These are phyloP conservation scores for Aspergillus candidus DNA, from an alignment of 2,329 filamentous ascomycete species.

Conservation along the genomic window DNA sequence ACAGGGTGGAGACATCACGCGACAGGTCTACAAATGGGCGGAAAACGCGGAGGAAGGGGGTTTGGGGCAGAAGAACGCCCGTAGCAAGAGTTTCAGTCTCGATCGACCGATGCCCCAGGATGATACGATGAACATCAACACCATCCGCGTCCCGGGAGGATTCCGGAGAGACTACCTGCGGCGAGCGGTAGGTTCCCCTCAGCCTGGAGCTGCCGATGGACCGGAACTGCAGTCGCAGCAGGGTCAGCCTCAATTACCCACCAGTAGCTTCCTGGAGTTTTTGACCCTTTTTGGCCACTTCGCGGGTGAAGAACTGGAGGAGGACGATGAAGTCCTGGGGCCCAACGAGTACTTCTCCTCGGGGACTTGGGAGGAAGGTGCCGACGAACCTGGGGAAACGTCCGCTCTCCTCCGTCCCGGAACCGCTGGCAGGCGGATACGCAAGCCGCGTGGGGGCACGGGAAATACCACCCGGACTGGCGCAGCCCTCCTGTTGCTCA, in stretches of 20 bases:
- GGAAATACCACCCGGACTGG: constrained; percentile 74
- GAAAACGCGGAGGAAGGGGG: constrained; percentile 72
- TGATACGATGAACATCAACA: constrained; percentile 76
- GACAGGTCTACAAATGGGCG: constrained; percentile 94
- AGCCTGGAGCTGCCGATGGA: constrained; percentile 35
- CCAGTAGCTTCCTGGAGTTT: constrained; percentile 93
- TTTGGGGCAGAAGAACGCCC: constrained; percentile 54
- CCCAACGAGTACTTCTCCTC: constrained; percentile 91
- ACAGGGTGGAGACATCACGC: constrained; percentile 89
- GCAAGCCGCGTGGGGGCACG: constrained; percentile 65
- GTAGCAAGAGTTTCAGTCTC: constrained; percentile 83
- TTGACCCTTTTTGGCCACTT: constrained; percentile 94
- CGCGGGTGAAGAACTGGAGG: constrained; percentile 90
- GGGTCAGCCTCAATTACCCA: constrained; percentile 62
- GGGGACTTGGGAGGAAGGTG: constrained; percentile 58
- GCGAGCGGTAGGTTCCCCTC: constrained; percentile 63
- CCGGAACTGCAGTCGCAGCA: constrained; percentile 32
- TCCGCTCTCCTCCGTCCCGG: constrained; percentile 68
- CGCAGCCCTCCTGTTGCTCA: constrained; percentile 79
- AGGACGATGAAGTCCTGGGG: constrained; percentile 83
- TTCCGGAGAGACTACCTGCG: constrained; percentile 88
- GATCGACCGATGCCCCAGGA: constrained; percentile 71
- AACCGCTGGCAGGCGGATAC: constrained; percentile 64
- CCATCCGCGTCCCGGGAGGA: constrained; percentile 88
- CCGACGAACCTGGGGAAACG: constrained; percentile 77